Percentiles rank a stretch among this genome's conserved stretches.
These are phyloP conservation scores for Clonostachys byssicola DNA, from an alignment of 2,329 filamentous ascomycete species.

Conservation along the genomic window DNA sequence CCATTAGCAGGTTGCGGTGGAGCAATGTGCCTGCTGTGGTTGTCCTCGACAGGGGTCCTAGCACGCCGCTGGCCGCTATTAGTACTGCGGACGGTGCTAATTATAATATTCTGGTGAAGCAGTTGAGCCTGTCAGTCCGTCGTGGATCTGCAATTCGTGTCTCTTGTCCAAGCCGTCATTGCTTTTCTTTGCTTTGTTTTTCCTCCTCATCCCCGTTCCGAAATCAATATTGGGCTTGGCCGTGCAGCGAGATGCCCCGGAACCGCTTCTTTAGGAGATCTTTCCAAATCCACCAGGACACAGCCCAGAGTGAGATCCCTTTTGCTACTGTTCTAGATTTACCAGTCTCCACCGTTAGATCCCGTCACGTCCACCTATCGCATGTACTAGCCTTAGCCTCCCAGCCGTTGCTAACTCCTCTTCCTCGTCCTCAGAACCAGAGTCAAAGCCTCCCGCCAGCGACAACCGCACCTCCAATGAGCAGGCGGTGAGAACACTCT, in stretches of 20 bases:
- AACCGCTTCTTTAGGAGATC: constrained; percentile 23
- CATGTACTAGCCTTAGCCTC: too few relatives aligned
- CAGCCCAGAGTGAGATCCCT: constrained; percentile 8
- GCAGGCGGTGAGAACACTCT: constrained; percentile 22
- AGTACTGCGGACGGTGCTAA: background rate
- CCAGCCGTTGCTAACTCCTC: too few relatives aligned
- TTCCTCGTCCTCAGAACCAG: too few relatives aligned
- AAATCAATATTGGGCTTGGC: too few relatives aligned
- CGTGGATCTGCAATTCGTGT: background rate
- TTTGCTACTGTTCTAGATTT: background rate
- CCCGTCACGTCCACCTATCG: too few relatives aligned
- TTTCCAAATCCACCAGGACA: constrained; percentile 27
- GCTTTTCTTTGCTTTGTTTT: constrained; percentile 1
- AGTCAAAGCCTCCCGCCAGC: too few relatives aligned
- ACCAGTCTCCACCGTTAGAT: too few relatives aligned
- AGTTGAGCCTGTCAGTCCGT: too few relatives aligned
- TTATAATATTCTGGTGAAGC: background rate
- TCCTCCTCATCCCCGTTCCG: background rate
- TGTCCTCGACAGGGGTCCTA: background rate
- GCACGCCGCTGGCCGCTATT: background rate
- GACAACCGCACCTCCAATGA: constrained; percentile 6
- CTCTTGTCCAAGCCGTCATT: background rate
- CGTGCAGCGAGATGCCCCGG: constrained; percentile 15
- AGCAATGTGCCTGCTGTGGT: too few relatives aligned
- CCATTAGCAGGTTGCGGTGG: too few relatives aligned